Conservation (phyloP, 441 rosid species). For the Bruguiera hainesii region DNA sequence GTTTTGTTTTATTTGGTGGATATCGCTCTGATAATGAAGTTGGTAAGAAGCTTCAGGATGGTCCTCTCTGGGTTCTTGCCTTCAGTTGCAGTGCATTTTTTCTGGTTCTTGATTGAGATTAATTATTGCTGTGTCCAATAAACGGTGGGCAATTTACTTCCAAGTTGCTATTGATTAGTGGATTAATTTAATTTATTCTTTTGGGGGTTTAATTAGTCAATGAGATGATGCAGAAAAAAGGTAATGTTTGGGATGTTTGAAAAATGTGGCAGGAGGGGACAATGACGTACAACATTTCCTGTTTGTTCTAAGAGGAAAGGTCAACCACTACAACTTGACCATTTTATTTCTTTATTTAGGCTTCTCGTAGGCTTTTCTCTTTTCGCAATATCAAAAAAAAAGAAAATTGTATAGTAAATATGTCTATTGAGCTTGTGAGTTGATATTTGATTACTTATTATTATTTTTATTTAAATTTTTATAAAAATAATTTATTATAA, state of each 20-base stretch:
- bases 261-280: neutral
- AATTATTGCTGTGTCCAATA: constrained; percentile 9
- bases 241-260: constrained; percentile 20
- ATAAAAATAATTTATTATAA: no score
- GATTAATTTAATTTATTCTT: constrained; percentile 10
- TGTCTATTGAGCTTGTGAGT: no score
- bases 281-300: constrained; percentile 10
- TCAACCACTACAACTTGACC: constrained; percentile 15
- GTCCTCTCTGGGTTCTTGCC: neutral
- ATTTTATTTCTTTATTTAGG: neutral
- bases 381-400: no score
- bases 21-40: constrained; percentile 1
- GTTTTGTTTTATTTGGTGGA: constrained; percentile 5
- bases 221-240: constrained; percentile 19
- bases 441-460: no score
- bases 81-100: constrained; percentile 1
- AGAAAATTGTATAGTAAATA: no score
- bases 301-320: constrained; percentile 2
- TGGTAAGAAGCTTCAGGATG: neutral
- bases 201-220: constrained; percentile 18
- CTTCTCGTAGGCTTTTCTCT: neutral
- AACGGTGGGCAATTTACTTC: constrained; percentile 1
- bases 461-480: neutral
- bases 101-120: neutral
- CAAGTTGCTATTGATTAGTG: neutral